Evolutionary conservation across 371 early-diverging fungal genomes (phyloP).

Genomic region (Rhizopus arrhizus): DNA sequence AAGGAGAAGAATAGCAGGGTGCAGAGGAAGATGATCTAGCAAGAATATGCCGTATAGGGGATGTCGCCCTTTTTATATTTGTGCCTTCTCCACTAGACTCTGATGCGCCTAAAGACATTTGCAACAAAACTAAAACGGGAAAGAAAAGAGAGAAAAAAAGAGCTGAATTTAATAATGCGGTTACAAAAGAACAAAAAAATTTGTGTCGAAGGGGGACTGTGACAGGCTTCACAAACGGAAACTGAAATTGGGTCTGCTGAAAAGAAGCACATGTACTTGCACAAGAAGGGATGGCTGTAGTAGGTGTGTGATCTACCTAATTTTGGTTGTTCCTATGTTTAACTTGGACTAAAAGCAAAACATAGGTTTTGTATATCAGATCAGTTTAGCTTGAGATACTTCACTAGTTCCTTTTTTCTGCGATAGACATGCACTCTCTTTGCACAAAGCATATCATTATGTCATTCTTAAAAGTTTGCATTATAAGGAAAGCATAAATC

Average conservation of each 20-base stretch:
- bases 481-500: too few species aligned
- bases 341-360: too few species aligned
- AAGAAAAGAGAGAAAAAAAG: background rate
- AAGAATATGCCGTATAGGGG: background rate
- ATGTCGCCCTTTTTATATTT: background rate
- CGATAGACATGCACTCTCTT: too few species aligned
- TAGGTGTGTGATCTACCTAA: background rate
- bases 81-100: background rate
- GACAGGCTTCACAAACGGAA: conserved; percentile 6
- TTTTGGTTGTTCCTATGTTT: background rate
- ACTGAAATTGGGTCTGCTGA: conserved; percentile 1
- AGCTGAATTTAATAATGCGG: background rate
- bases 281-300: background rate
- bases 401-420: too few species aligned
- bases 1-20: background rate
- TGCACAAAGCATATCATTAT: too few species aligned
- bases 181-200: conserved; percentile 8
- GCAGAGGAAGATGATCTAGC: background rate
- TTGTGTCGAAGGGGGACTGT: conserved; percentile 4
- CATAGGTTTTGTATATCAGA: too few species aligned
- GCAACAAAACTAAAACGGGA: background rate
- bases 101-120: background rate
- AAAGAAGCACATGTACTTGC: background rate
- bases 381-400: too few species aligned
- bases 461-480: too few species aligned